Conservation (phyloP, 2,329 filamentous ascomycete genomes). For the Penicillium sp. region DNA sequence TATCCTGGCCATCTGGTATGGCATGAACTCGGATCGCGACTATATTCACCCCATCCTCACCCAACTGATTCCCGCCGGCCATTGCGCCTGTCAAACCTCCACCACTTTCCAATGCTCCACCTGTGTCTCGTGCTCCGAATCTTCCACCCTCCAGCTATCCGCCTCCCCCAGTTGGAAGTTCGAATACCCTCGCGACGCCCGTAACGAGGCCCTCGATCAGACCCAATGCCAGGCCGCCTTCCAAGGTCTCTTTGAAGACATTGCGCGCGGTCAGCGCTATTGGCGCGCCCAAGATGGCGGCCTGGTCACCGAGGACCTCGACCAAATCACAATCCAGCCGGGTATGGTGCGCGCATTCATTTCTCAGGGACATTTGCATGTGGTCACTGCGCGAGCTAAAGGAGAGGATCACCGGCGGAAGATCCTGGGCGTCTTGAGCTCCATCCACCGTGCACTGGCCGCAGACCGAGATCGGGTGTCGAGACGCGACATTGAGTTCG, state of each 20-base stretch:
- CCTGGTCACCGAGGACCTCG: constrained; percentile 31
- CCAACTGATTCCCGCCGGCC: constrained; percentile 43
- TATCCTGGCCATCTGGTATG: constrained; percentile 34
- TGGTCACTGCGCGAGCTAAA: constrained; percentile 32
- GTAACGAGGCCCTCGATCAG: constrained; percentile 32
- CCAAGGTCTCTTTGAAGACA: constrained; percentile 41
- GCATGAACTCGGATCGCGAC: constrained; percentile 41
- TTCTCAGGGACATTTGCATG: constrained; percentile 35
- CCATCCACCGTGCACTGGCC: constrained; percentile 53
- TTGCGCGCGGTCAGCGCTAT: constrained; percentile 32
- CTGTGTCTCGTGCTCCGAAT: constrained; percentile 34
- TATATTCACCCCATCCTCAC: constrained; percentile 41
- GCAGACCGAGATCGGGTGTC: constrained; percentile 35
- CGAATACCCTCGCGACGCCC: constrained; percentile 35
- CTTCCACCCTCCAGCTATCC: constrained; percentile 12
- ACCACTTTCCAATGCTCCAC: constrained; percentile 43
- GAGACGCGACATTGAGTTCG: constrained; percentile 51
- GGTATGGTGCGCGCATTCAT: constrained; percentile 42
- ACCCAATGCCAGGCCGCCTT: constrained; percentile 38
- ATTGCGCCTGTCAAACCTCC: constrained; percentile 42
- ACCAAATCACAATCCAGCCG: constrained; percentile 29
- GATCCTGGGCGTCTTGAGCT: constrained; percentile 47
- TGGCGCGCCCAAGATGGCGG: constrained; percentile 31
- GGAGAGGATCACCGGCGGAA: constrained; percentile 43
- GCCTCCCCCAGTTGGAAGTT: constrained; percentile 32